Base-by-base conservation (phyloP, 148 eudicot genomes). In the Rhododendron mucronatum region DNA sequence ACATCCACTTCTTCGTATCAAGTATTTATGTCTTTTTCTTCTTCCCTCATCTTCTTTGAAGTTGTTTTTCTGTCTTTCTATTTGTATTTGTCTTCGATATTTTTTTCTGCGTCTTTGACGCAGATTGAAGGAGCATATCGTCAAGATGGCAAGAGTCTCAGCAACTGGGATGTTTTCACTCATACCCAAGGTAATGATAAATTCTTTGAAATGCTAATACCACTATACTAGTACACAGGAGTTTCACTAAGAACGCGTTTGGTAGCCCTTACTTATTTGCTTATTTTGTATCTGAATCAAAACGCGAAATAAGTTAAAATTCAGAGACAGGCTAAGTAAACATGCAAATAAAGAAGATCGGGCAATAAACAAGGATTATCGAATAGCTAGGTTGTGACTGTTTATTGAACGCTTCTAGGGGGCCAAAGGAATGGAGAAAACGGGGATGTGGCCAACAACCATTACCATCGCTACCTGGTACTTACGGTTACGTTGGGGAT, bases 391-490 rank as follows among this genome's bases (percentile, higher is more conserved):
- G 44, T 41, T 41, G 44, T 23, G 30, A 37, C 39, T 74, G 75
- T 51, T 80, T 85, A 57, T 78, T 39, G 35, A 78, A 80, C 26
- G 80, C 5, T 78, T 85, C 51, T 81, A 93, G 95, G 92, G 5
- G 90, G 89, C 44, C 44, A 41, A 41, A 5, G 7, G 44, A 41
- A 41, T 6, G 7, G 44, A 73, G 93, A 85, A 13, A 93, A 87
- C 83, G 99, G 94, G 75, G 94, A 93, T 69, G 50, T 96, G 2
- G 98, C 96, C 26, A 93, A 93, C 82, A 93, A 96, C 85, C 95
- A 96, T 81, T 96, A 95, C 86, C 96, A 93, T 88, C 93, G 88
- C 16, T 96, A 92, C 88, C 61, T 91, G 93, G 99, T 94, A 18
- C n/a, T 63, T 78, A 50, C 71, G 1, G 12, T 5, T 12, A 41